phyloP scores from a whole-genome alignment of 148 eudicot species.

The Chenopodium quinoa region DNA sequence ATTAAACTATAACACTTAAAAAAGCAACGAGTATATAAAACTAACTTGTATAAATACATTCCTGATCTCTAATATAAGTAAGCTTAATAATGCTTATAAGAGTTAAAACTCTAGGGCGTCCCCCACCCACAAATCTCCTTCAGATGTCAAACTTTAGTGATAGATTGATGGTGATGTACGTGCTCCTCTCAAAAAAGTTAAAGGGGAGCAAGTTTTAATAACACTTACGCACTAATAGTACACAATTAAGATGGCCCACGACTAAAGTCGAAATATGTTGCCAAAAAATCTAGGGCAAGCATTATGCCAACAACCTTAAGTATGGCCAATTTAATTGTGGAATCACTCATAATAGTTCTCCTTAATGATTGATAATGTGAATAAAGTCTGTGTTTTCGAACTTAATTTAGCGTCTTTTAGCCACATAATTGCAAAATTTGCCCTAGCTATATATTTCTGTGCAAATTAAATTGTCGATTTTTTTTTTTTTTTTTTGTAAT shows the following conservation, averaged over 20 bases:
- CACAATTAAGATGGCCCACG: not conserved
- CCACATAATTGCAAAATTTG: too few relatives aligned
- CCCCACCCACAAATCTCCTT: not conserved
- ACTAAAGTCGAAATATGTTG: not conserved
- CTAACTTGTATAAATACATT: too few relatives aligned
- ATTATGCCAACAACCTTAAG: not conserved
- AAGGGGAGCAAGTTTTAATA: not conserved
- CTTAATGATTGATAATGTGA: not conserved
- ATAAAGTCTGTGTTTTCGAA: not conserved
- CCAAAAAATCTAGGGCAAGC: not conserved
- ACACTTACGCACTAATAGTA: not conserved
- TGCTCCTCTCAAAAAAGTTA: not conserved
- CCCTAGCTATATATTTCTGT: too few relatives aligned
- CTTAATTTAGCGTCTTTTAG: not conserved
- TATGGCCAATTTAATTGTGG: not conserved
- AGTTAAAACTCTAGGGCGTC: constrained; percentile 1
- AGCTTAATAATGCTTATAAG: too few relatives aligned
- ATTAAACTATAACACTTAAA: too few relatives aligned
- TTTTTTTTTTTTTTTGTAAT: too few relatives aligned
- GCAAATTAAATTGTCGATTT: too few relatives aligned
- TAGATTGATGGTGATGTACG: too few relatives aligned
- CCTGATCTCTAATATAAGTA: too few relatives aligned
- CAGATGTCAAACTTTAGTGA: too few relatives aligned
- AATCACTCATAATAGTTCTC: not conserved
- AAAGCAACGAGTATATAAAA: too few relatives aligned